These are phyloP conservation scores for Penicillium goetzii DNA, from an alignment of 495 filamentous ascomycete species.

Conservation along the genomic window DNA sequence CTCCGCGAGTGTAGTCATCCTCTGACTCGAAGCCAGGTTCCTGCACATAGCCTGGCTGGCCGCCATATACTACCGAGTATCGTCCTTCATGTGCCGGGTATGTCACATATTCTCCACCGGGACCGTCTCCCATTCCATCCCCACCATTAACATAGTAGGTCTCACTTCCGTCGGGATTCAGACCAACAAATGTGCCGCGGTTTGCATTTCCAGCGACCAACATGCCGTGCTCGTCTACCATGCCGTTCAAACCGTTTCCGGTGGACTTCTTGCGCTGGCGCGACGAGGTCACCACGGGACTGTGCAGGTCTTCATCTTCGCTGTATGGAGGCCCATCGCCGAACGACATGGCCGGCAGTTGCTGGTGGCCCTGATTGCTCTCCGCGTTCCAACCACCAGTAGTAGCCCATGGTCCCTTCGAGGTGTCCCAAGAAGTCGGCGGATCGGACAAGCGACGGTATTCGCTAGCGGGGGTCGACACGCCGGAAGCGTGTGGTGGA, in stretches of 20 bases:
- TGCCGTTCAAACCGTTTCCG: constrained; percentile 41
- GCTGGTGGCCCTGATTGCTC: constrained; percentile 52
- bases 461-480: constrained; percentile 86
- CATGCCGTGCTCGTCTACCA: constrained; percentile 25
- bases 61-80: constrained; percentile 53
- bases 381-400: constrained; percentile 53
- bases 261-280: constrained; percentile 83
- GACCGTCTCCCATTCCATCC: constrained; percentile 64
- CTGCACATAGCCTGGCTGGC: constrained; percentile 60
- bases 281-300: constrained; percentile 76
- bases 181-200: constrained; percentile 66
- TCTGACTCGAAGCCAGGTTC: constrained; percentile 63
- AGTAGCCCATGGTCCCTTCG: constrained; percentile 57
- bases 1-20: constrained; percentile 59
- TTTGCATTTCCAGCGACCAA: constrained; percentile 41
- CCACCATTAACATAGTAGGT: constrained; percentile 74
- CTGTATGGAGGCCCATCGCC: constrained; percentile 94
- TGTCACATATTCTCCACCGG: constrained; percentile 79
- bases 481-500: constrained; percentile 75
- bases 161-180: constrained; percentile 73
- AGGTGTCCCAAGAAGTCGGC: constrained; percentile 61
- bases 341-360: constrained; percentile 84
- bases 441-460: constrained; percentile 79
- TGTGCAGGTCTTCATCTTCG: constrained; percentile 94
- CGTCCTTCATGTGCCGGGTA: constrained; percentile 69